A percentile compares a stretch with the other conserved stretches of the same genome.
These are phyloP conservation scores for Stachybotrys chartarum DNA, from an alignment of 2,329 filamentous ascomycete genomes.

Conservation along the genomic window DNA sequence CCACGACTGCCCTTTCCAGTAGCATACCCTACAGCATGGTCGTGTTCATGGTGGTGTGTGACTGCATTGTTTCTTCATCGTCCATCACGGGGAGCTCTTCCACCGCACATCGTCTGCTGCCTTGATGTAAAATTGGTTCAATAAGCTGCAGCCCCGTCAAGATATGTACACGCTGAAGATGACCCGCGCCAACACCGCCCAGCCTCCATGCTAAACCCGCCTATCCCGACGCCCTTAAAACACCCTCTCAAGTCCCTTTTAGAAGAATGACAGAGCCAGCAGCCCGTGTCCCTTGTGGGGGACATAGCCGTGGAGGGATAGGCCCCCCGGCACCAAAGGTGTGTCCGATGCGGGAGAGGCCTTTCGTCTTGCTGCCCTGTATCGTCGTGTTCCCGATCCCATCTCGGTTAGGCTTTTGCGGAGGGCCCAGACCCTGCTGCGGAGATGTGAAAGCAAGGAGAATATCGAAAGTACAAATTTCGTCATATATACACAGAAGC, in stretches of 20 bases:
- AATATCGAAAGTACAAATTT: background rate
- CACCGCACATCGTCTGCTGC: no score
- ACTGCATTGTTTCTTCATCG: no score
- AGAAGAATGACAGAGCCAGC: background rate
- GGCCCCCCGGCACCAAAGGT: no score
- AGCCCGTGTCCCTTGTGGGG: no score
- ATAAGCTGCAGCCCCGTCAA: background rate
- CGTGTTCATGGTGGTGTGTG: no score
- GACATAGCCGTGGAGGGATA: no score
- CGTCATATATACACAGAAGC: background rate
- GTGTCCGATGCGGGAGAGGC: no score
- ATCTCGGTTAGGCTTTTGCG: background rate
- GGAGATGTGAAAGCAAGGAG: background rate
- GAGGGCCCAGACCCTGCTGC: background rate
- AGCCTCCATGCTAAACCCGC: background rate
- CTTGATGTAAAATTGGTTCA: background rate
- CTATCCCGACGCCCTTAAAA: background rate
- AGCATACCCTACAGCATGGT: no score
- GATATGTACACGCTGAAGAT: background rate
- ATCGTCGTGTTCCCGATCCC: no score
- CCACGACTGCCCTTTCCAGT: no score
- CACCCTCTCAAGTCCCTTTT: background rate
- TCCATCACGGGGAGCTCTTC: no score
- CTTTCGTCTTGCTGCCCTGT: no score
- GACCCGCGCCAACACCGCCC: background rate